phyloP scores from a whole-genome alignment of 495 filamentous ascomycete genomes.

The Hypoxylon cercidicola region DNA sequence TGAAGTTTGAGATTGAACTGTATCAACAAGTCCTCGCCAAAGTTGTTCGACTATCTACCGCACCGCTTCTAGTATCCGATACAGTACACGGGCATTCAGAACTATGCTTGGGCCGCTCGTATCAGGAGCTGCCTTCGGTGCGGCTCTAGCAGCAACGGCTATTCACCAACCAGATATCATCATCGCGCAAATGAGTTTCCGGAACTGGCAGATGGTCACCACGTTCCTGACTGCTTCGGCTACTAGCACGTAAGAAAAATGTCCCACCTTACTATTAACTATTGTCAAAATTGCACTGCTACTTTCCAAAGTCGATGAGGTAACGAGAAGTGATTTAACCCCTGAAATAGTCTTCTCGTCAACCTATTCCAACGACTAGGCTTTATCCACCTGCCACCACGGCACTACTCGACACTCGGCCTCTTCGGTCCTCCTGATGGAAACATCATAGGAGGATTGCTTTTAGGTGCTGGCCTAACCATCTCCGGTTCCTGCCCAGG shows the following conservation, averaged over 20 bases:
- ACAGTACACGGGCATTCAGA: background rate
- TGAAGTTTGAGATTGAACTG: constrained; percentile 1
- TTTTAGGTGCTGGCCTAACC: constrained; percentile 66
- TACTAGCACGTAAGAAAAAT: constrained; percentile 64
- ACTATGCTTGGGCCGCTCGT: constrained; percentile 41
- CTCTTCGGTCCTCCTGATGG: constrained; percentile 59
- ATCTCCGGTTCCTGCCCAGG: constrained; percentile 67
- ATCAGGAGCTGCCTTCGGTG: constrained; percentile 64
- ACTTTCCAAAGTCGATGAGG: background rate
- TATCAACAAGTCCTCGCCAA: background rate
- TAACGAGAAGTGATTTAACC: constrained; percentile 18
- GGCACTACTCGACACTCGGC: constrained; percentile 49
- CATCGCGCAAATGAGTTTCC: constrained; percentile 61
- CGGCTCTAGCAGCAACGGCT: constrained; percentile 62
- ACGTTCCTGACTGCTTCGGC: constrained; percentile 65
- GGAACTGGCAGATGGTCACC: constrained; percentile 68
- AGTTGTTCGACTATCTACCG: background rate
- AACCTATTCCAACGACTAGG: constrained; percentile 45
- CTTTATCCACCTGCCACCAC: constrained; percentile 48
- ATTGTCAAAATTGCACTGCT: no score
- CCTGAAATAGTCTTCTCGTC: constrained; percentile 43
- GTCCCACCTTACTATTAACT: no score
- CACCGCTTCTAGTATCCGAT: background rate
- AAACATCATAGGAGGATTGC: constrained; percentile 64
- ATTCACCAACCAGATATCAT: constrained; percentile 65